These are phyloP conservation scores for Diaporthe sp. DNA, from an alignment of 2,329 filamentous ascomycete genomes.

Conservation along the genomic window DNA sequence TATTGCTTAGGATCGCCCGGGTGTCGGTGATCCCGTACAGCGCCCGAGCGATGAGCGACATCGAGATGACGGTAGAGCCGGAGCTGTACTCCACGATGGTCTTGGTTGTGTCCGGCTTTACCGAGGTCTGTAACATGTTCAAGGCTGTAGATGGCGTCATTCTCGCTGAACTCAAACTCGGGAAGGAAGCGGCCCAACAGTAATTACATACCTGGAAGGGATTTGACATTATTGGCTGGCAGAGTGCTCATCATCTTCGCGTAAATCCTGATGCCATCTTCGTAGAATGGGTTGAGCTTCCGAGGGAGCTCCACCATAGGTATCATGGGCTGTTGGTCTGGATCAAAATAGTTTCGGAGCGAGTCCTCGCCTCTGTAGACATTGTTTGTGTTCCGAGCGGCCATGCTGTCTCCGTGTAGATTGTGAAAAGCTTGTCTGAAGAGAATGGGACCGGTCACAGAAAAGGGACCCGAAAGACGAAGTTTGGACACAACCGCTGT, in stretches of 20 bases:
- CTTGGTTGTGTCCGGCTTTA: not conserved
- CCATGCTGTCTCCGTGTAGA: not conserved
- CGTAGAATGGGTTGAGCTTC: constrained; percentile 13
- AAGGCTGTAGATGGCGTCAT: not conserved
- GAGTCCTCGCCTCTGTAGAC: not conserved
- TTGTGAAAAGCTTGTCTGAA: not conserved
- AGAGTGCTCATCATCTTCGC: constrained; percentile 19
- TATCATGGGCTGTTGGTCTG: not conserved
- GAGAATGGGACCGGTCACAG: no score
- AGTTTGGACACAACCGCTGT: not conserved
- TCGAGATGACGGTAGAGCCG: not conserved
- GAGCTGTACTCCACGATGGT: constrained; percentile 18
- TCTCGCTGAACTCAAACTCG: accelerated
- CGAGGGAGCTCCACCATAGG: constrained; percentile 7
- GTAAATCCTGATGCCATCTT: constrained; percentile 8
- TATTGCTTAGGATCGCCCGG: constrained; percentile 1
- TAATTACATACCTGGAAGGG: not conserved
- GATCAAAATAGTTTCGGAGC: not conserved
- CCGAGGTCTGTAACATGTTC: constrained; percentile 2
- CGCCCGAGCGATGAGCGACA: not conserved
- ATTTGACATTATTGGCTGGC: constrained; percentile 8
- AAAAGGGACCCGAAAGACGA: no score
- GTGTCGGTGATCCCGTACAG: constrained; percentile 1
- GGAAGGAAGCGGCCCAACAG: no score
- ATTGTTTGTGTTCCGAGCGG: not conserved